A percentile compares a stretch with the other conserved stretches of the same genome.
These are phyloP conservation scores for Phytophthora idaei DNA, from an alignment of 352 stramenopile genomes.

Conservation along the genomic window DNA sequence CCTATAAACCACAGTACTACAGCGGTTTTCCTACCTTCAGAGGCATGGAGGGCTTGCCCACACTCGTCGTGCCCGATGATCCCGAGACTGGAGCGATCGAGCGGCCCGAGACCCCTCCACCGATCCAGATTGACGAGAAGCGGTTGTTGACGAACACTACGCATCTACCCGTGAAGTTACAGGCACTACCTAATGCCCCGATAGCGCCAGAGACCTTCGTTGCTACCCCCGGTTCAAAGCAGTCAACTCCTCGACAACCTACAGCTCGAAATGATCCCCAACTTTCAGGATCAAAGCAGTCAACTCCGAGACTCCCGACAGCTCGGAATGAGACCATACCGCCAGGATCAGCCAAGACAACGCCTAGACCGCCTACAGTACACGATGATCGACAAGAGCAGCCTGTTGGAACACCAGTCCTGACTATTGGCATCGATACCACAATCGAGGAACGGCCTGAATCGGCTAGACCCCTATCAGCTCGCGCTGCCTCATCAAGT, in stretches of 20 bases:
- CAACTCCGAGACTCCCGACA: conserved; percentile 12
- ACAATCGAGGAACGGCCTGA: background rate
- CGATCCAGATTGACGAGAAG: conserved; percentile 43
- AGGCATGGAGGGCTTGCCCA: conserved; percentile 46
- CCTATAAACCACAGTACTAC: conserved; percentile 9
- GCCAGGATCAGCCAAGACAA: conserved; percentile 18
- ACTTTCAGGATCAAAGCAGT: conserved; percentile 23
- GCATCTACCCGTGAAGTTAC: conserved; percentile 24
- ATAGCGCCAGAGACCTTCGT: conserved; percentile 22
- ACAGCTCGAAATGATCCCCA: conserved; percentile 18
- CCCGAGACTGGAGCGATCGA: conserved; percentile 68
- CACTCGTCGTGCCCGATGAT: conserved; percentile 75
- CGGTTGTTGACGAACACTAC: conserved; percentile 24
- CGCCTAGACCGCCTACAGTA: conserved; percentile 8
- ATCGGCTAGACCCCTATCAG: conserved; percentile 6
- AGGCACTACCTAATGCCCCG: conserved; percentile 27
- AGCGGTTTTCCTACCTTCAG: background rate
- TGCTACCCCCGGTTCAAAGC: conserved; percentile 12
- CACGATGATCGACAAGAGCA: conserved; percentile 8
- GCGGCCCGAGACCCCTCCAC: conserved; percentile 60
- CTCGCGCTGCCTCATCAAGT: conserved; percentile 28
- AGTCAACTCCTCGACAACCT: conserved; percentile 15
- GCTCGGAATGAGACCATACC: conserved; percentile 11
- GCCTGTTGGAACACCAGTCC: background rate
- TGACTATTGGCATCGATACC: conserved; percentile 11